These are phyloP conservation scores for Fusarium drepaniforme DNA, from an alignment of 2,329 filamentous ascomycete genomes.

Conservation along the genomic window DNA sequence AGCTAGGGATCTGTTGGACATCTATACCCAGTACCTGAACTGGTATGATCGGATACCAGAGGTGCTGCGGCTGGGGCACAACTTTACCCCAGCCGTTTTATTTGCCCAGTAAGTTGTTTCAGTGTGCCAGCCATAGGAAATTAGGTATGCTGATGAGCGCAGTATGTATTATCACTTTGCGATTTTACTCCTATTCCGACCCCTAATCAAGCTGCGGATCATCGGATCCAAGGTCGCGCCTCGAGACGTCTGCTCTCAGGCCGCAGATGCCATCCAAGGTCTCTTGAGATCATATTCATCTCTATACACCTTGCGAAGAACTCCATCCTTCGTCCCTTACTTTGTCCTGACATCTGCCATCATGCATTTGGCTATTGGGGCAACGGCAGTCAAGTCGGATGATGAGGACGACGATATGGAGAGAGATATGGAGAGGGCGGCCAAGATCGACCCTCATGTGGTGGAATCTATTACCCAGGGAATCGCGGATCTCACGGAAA, in stretches of 20 bases:
- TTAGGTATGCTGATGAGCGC: constrained; percentile 10
- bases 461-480: constrained; percentile 63
- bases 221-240: constrained; percentile 73
- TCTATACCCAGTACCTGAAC: constrained; percentile 76
- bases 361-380: constrained; percentile 69
- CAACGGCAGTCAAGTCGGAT: constrained; percentile 46
- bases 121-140: not conserved
- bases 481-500: constrained; percentile 69
- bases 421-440: constrained; percentile 50
- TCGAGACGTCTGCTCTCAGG: constrained; percentile 73
- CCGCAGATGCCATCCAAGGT: constrained; percentile 69
- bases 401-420: constrained; percentile 44
- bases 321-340: constrained; percentile 71
- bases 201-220: constrained; percentile 74
- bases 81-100: constrained; percentile 79
- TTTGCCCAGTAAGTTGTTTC: constrained; percentile 75
- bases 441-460: constrained; percentile 54
- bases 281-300: constrained; percentile 68
- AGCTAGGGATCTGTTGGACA: constrained; percentile 70
- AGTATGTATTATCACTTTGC: constrained; percentile 80
- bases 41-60: constrained; percentile 79
- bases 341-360: constrained; percentile 72
- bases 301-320: constrained; percentile 68
- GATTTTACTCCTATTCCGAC: constrained; percentile 80
- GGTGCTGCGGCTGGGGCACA: constrained; percentile 73